phyloP scores from a whole-genome alignment of 305 asterid species.

The Solanum hybrid region DNA sequence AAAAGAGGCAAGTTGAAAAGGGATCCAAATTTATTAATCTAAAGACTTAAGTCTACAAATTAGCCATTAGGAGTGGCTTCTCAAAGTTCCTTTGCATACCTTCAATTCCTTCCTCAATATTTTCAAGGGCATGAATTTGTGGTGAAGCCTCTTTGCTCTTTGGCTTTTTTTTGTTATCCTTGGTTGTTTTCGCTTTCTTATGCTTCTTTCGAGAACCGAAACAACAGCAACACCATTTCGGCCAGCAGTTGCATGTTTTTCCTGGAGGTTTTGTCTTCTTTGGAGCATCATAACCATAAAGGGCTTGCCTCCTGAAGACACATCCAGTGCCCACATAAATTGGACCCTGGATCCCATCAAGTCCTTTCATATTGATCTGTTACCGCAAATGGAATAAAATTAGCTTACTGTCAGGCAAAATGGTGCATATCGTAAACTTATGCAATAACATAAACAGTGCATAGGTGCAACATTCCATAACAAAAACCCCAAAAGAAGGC shows the following conservation, averaged over 20 bases:
- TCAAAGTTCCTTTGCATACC: conserved; percentile 32
- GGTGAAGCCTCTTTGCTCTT: conserved; percentile 68
- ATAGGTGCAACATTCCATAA: background rate
- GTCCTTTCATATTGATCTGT: conserved; percentile 97
- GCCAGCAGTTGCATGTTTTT: conserved; percentile 91
- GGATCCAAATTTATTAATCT: background rate
- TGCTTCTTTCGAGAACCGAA: conserved; percentile 49
- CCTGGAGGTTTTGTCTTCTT: conserved; percentile 80
- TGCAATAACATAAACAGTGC: background rate
- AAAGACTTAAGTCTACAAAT: background rate
- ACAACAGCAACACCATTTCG: conserved; percentile 70
- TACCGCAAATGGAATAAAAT: conserved; percentile 1
- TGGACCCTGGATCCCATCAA: conserved; percentile 97
- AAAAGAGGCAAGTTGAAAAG: background rate
- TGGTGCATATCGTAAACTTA: background rate
- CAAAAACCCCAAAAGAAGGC: background rate
- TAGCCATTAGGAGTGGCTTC: background rate
- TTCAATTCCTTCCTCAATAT: conserved; percentile 92
- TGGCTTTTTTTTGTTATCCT: conserved; percentile 46
- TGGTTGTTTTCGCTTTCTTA: conserved; percentile 54
- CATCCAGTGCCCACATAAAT: conserved; percentile 97
- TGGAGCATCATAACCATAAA: conserved; percentile 87
- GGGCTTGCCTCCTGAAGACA: conserved; percentile 91
- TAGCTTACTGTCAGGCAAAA: conserved; percentile 7
- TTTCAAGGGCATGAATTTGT: conserved; percentile 93